A percentile compares a stretch with the other conserved stretches of the same genome.
phyloP scores from a whole-genome alignment of 345 rosid genomes.

The Arabidopsis thaliana region TAIR10.1 NC_003074.8:23022501-23023000 shows the following conservation, averaged over 20 bases:
- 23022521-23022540: neutral
- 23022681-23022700: too few relatives aligned
- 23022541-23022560: constrained; percentile 51
- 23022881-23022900: neutral
- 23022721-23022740: too few relatives aligned
- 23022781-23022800: too few relatives aligned
- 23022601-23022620: constrained; percentile 73
- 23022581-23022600: constrained; percentile 73
- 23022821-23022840: neutral
- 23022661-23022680: neutral
- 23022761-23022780: too few relatives aligned
- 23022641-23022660: neutral
- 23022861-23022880: neutral
- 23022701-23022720: too few relatives aligned
- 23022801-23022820: neutral
- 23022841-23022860: constrained; percentile 8
- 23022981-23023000: constrained; percentile 1
- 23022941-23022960: constrained; percentile 12
- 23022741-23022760: too few relatives aligned
- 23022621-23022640: neutral
- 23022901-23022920: constrained; percentile 14
- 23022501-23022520: too few relatives aligned
- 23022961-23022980: neutral
- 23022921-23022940: neutral
- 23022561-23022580: constrained; percentile 78